Evolutionary conservation across 129 eudicot genomes (phyloP), one percentile per base, ranked within the genome.

Genomic region (Centaurea solstitialis): DNA sequence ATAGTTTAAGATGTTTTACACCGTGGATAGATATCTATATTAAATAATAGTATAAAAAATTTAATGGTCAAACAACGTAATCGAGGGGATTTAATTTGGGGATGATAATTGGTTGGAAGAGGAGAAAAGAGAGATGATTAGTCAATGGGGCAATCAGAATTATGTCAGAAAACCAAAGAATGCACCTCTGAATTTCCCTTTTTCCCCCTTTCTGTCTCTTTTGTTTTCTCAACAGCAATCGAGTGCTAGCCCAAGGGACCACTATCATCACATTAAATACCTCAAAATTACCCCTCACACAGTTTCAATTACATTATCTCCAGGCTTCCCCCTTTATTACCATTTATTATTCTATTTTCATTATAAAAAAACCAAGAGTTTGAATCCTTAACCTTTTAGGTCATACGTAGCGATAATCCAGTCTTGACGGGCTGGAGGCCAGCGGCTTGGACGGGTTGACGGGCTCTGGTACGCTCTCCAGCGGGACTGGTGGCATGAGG

Each of bases 101-200:
- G 64, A 76, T 33, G 80, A 37, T 15, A 37, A 62, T 61, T 62
- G 61, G 80, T 43, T 40, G 69, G 26, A 61, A 26, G 80, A n/a
- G 37, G 4, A 47, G 30, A 26, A 26, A 26, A 26, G 61, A 47
- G 61, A 47, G 61, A 47, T 3, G 17, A 47, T 47, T 18, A 69
- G 76, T 71, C 77, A 57, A 57, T 57, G 83, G 83, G 50, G 62
- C 72, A 71, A 71, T 79, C 83, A 79, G 83, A 22, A 71, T 70
- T 21, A 70, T 35, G 76, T 22, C 83, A 79, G 82, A 20, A 64
- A 76, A 76, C 72, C 59, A 62, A 22, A 62, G 74, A 79, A 79
- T 79, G 30, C 70, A 79, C 77, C 77, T 79, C 72, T 71, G 71
- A 70, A 70, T 79, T 79, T 22, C 70, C 69, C 10, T 70, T 79